Evolutionary conservation across 1,284 basidiomycete species (phyloP).

Genomic region (Filobasidium uniguttulatum): DNA sequence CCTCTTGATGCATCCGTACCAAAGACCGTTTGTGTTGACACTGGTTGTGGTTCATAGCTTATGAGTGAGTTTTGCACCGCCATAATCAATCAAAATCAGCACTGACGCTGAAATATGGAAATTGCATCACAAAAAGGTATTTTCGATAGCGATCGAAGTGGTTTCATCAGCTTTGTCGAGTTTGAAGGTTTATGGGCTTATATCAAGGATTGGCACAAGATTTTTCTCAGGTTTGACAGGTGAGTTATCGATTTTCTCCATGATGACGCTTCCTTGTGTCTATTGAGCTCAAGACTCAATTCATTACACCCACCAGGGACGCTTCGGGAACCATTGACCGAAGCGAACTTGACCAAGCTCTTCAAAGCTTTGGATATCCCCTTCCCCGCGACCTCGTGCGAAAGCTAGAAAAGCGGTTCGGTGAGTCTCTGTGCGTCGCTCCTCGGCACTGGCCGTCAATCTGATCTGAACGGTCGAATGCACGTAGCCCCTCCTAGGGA

Average conservation of each 20-base stretch:
- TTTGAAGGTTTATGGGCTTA: conserved; percentile 38
- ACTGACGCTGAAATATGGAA: neutral
- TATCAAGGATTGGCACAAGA: conserved; percentile 39
- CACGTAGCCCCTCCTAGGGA: conserved; percentile 27
- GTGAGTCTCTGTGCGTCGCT: neutral
- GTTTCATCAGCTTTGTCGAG: conserved; percentile 32
- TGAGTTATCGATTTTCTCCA: neutral
- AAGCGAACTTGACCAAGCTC: conserved; percentile 34
- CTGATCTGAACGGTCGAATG: neutral
- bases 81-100: too few species aligned
- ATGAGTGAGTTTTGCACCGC: conserved; percentile 25
- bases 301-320: conserved; percentile 15
- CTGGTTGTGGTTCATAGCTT: conserved; percentile 15
- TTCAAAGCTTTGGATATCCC: conserved; percentile 36
- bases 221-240: conserved; percentile 36
- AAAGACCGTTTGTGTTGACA: conserved; percentile 2
- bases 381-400: conserved; percentile 33
- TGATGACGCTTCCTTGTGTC: neutral
- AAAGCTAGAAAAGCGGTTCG: conserved; percentile 33
- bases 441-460: neutral
- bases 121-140: conserved; percentile 33
- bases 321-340: conserved; percentile 35
- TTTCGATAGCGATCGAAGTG: conserved; percentile 36
- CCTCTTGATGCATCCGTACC: too few species aligned
- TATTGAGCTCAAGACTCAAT: neutral